phyloP scores from a whole-genome alignment of 495 filamentous ascomycete species.

The Aspergillus biplanus region DNA sequence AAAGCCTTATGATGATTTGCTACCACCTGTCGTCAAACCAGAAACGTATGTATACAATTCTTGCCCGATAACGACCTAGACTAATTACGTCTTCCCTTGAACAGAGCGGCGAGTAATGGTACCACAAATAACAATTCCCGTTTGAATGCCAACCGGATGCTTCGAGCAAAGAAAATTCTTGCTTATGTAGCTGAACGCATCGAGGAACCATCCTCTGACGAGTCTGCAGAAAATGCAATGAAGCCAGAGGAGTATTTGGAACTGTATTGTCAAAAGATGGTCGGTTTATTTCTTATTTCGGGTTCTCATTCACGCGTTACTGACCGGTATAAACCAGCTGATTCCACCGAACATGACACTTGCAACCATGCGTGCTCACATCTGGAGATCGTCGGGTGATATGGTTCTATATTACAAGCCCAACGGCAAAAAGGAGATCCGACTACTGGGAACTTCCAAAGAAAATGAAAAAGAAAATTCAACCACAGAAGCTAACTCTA shows the following conservation, averaged over 20 bases:
- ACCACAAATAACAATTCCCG: constrained; percentile 74
- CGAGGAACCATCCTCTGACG: constrained; percentile 60
- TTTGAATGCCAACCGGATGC: constrained; percentile 95
- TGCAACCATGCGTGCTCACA: constrained; percentile 82
- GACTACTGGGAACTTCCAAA: constrained; percentile 26
- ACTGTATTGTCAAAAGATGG: constrained; percentile 89
- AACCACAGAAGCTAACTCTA: constrained; percentile 13
- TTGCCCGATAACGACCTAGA: neutral
- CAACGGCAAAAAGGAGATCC: constrained; percentile 71
- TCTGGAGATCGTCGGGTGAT: constrained; percentile 92
- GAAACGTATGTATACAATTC: constrained; percentile 51
- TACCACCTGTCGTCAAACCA: constrained; percentile 69
- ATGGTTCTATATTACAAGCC: constrained; percentile 88
- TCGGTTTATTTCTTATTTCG: constrained; percentile 40
- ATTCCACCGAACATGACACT: constrained; percentile 81
- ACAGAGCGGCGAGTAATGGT: constrained; percentile 31
- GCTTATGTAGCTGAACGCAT: constrained; percentile 91
- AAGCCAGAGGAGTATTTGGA: constrained; percentile 93
- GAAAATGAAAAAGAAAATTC: constrained; percentile 27
- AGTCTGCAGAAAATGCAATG: constrained; percentile 60
- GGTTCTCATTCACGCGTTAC: neutral
- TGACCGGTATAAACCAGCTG: constrained; percentile 45
- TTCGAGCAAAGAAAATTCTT: constrained; percentile 92
- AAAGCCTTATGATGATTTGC: constrained; percentile 75
- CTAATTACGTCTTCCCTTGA: neutral